Evolutionary conservation across 768 basidiomycete species (phyloP).

Genomic region (Russula sp.): DNA sequence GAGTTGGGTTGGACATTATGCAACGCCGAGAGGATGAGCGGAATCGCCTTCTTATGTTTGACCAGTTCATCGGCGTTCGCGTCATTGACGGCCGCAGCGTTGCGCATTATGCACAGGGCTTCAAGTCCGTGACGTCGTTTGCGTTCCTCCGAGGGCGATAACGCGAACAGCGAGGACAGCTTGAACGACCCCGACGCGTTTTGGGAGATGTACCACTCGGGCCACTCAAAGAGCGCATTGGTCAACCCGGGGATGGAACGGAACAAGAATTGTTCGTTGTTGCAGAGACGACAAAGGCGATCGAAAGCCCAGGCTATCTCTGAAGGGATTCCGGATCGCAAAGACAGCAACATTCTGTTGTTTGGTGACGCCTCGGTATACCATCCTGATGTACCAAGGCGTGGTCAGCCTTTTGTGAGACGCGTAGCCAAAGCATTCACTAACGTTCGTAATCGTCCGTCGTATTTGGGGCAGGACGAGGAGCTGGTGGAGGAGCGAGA

Average conservation of each 20-base stretch:
- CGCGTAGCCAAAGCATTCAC: conserved; percentile 5
- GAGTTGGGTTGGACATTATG: conserved; percentile 54
- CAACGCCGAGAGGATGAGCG: conserved; percentile 64
- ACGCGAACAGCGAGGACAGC: conserved; percentile 51
- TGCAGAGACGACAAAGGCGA: conserved; percentile 74
- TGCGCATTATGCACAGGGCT: conserved; percentile 83
- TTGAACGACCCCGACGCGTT: conserved; percentile 18
- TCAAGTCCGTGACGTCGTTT: conserved; percentile 78
- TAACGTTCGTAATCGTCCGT: conserved; percentile 77
- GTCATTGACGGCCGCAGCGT: conserved; percentile 68
- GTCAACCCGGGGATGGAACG: conserved; percentile 72
- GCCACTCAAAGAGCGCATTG: conserved; percentile 84
- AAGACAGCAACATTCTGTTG: conserved; percentile 89
- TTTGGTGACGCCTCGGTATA: conserved; percentile 76
- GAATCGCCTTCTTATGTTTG: conserved; percentile 56
- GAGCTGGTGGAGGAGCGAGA: neutral
- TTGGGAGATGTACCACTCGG: conserved; percentile 70
- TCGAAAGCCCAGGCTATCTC: conserved; percentile 92
- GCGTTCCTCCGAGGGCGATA: conserved; percentile 47
- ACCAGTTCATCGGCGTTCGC: conserved; percentile 62
- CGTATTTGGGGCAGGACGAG: conserved; percentile 35
- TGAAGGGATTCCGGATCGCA: conserved; percentile 75
- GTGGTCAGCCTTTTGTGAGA: conserved; percentile 21
- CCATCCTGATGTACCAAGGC: conserved; percentile 53
- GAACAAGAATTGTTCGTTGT: conserved; percentile 75